These are phyloP conservation scores for Aspergillus taichungensis DNA, from an alignment of 495 filamentous ascomycete genomes.

Conservation along the genomic window DNA sequence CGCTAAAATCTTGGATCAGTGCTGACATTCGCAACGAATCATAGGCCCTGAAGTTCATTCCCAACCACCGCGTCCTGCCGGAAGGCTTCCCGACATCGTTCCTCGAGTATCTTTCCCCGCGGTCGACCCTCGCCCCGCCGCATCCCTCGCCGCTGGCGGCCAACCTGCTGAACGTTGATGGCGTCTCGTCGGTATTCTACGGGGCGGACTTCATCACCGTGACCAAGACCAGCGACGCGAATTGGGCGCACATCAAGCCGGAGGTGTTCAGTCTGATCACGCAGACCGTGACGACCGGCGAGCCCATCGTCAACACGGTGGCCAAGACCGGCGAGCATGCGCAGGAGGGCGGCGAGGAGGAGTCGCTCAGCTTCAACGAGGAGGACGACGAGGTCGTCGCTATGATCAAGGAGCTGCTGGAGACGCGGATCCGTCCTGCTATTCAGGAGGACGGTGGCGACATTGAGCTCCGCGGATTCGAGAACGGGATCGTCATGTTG, in stretches of 20 bases:
- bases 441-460: constrained; percentile 98
- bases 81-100: constrained; percentile 61
- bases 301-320: constrained; percentile 66
- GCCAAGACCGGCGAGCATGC: constrained; percentile 50
- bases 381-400: constrained; percentile 87
- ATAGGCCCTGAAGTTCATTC: constrained; percentile 86
- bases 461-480: constrained; percentile 87
- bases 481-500: constrained; percentile 73
- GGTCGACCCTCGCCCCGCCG: constrained; percentile 78
- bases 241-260: constrained; percentile 92
- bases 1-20: background rate
- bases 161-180: constrained; percentile 81
- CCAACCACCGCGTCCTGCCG: constrained; percentile 75
- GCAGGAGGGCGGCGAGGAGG: constrained; percentile 46
- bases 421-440: constrained; percentile 86
- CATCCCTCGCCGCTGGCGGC: constrained; percentile 91
- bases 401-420: constrained; percentile 98
- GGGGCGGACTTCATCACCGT: constrained; percentile 94
- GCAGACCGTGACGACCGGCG: constrained; percentile 73
- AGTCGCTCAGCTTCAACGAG: constrained; percentile 70
- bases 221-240: constrained; percentile 75
- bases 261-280: constrained; percentile 94
- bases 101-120: constrained; percentile 83
- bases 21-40: background rate
- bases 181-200: constrained; percentile 90